These are phyloP conservation scores for Microsporum ferrugineum DNA, from an alignment of 2,329 filamentous ascomycete genomes.

Conservation along the genomic window DNA sequence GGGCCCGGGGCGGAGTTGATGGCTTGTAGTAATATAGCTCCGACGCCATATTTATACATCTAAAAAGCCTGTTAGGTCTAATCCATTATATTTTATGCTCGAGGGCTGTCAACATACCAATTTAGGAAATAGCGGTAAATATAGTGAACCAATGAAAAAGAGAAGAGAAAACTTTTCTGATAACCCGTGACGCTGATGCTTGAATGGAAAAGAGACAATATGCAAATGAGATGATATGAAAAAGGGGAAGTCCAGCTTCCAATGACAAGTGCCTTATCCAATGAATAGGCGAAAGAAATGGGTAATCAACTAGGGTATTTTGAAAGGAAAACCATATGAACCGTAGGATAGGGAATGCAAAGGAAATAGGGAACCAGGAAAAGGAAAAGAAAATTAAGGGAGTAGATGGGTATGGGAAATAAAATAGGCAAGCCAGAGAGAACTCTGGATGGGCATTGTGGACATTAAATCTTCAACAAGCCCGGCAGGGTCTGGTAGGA, in stretches of 20 bases:
- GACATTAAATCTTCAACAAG: constrained; percentile 28
- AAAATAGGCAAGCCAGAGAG: constrained; percentile 10
- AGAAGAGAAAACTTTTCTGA: neutral
- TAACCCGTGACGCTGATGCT: neutral
- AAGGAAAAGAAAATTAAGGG: constrained; percentile 13
- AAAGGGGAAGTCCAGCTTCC: constrained; percentile 3
- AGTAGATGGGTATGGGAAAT: constrained; percentile 11
- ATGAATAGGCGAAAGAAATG: constrained; percentile 4
- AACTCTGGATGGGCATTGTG: constrained; percentile 20
- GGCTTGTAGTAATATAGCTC: constrained; percentile 35
- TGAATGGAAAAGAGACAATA: neutral
- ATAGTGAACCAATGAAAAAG: neutral
- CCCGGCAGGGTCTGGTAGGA: neutral
- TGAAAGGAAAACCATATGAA: neutral
- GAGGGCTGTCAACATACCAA: neutral
- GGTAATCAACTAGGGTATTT: neutral
- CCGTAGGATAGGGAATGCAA: neutral
- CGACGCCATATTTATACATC: constrained; percentile 17
- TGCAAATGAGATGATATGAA: constrained; percentile 1
- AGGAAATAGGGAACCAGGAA: constrained; percentile 14
- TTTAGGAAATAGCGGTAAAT: neutral
- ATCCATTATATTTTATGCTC: neutral
- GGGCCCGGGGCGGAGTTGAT: constrained; percentile 31
- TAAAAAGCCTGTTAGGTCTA: neutral
- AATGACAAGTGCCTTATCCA: neutral